Evolutionary conservation across 2,329 filamentous ascomycete genomes (phyloP).

Genomic region (Aspergillus fumigatiaffinis): DNA sequence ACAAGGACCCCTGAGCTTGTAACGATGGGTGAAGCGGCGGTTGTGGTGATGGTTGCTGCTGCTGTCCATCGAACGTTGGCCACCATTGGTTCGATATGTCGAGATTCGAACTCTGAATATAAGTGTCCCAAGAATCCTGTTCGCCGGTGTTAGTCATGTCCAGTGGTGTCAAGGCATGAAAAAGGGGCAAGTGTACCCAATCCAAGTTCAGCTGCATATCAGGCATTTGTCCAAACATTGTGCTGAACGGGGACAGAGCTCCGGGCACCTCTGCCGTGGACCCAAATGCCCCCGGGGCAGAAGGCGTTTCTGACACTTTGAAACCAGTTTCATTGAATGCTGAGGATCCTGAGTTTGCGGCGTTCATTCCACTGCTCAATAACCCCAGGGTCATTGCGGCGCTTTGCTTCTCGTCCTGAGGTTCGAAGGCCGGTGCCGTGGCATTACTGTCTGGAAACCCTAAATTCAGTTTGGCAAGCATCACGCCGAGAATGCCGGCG

Average conservation of each 20-base stretch:
- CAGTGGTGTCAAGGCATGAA: neutral
- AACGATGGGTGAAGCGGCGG: slow-evolving; percentile 5
- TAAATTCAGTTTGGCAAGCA: slow-evolving; percentile 69
- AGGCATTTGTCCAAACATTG: slow-evolving; percentile 53
- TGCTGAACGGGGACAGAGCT: slow-evolving; percentile 51
- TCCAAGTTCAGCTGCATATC: slow-evolving; percentile 57
- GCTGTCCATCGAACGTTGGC: slow-evolving; percentile 33
- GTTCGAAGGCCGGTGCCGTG: slow-evolving; percentile 28
- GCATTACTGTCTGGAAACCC: slow-evolving; percentile 23
- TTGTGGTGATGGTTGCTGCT: slow-evolving; percentile 19
- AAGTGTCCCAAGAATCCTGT: slow-evolving; percentile 66
- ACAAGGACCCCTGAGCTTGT: slow-evolving; percentile 19
- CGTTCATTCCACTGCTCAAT: slow-evolving; percentile 60
- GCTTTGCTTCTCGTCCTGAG: slow-evolving; percentile 57
- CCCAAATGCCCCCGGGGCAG: slow-evolving; percentile 19
- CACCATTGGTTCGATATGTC: slow-evolving; percentile 40
- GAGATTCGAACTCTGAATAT: slow-evolving; percentile 57
- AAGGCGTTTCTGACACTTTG: slow-evolving; percentile 27
- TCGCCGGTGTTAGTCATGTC: slow-evolving; percentile 15
- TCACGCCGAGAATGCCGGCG: slow-evolving; percentile 71
- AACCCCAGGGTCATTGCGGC: slow-evolving; percentile 69
- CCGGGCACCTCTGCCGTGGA: slow-evolving; percentile 36
- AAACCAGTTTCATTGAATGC: slow-evolving; percentile 26
- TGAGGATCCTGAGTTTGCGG: slow-evolving; percentile 34
- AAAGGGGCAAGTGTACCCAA: slow-evolving; percentile 50